These are phyloP conservation scores for Plasmodium ovale DNA, from an alignment of 169 alveolate genomes.

Conservation along the genomic window DNA sequence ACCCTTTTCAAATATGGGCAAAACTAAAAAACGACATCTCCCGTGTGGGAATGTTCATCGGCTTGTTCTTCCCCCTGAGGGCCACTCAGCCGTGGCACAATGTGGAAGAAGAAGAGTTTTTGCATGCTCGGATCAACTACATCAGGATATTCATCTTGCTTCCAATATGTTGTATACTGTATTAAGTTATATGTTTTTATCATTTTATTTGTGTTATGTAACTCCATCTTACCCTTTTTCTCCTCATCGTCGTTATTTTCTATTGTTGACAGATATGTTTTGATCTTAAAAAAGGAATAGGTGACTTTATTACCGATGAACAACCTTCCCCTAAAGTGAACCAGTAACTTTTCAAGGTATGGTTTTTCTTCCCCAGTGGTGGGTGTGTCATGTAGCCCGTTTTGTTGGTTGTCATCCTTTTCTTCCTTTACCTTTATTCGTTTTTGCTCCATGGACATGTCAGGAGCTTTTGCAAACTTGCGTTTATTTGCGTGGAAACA, in stretches of 20 bases:
- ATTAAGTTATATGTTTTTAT: constrained; percentile 66
- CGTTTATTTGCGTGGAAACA: constrained; percentile 34
- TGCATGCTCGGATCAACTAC: constrained; percentile 35
- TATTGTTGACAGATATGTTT: constrained; percentile 39
- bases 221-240: too few species aligned
- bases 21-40: constrained; percentile 21
- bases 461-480: not conserved
- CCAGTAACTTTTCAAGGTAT: constrained; percentile 42
- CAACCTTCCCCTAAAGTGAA: constrained; percentile 61
- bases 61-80: constrained; percentile 1
- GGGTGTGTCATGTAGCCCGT: not conserved
- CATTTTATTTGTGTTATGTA: constrained; percentile 23
- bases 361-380: constrained; percentile 11
- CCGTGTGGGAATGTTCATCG: not conserved
- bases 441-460: not conserved
- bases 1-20: not conserved
- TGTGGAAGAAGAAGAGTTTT: constrained; percentile 21
- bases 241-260: constrained; percentile 1
- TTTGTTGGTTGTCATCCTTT: not conserved
- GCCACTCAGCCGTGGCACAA: constrained; percentile 10
- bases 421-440: constrained; percentile 8
- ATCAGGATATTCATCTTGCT: constrained; percentile 76
- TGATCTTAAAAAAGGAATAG: constrained; percentile 46
- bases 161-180: constrained; percentile 54
- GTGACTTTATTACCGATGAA: constrained; percentile 47